Evolutionary conservation across 306 rosid genomes (phyloP).

Genomic region (Cicer arietinum): DNA sequence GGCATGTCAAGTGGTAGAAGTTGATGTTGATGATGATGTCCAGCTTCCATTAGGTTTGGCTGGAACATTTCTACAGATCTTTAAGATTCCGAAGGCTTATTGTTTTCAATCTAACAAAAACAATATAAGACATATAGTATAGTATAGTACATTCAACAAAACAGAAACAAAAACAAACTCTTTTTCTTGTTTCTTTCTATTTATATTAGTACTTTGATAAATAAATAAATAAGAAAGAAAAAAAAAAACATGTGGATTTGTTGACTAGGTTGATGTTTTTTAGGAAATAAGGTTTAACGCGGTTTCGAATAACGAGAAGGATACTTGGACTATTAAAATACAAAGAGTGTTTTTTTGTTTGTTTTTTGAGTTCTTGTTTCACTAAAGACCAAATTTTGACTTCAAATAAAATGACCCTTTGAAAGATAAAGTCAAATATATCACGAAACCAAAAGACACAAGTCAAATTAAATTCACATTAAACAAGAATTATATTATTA

Average conservation of each 20-base stretch:
- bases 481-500: background rate
- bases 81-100: slow-evolving; percentile 73
- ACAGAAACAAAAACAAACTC: background rate
- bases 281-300: slow-evolving; percentile 47
- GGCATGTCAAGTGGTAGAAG: slow-evolving; percentile 67
- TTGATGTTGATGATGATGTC: slow-evolving; percentile 48
- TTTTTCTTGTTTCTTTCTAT: background rate
- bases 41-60: slow-evolving; percentile 81
- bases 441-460: slow-evolving; percentile 13
- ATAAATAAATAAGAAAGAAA: no score
- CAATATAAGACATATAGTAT: slow-evolving; percentile 26
- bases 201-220: background rate
- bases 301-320: slow-evolving; percentile 64
- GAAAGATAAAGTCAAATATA: slow-evolving; percentile 34
- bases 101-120: slow-evolving; percentile 72
- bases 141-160: background rate
- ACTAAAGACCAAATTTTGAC: slow-evolving; percentile 40
- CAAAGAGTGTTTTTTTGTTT: background rate
- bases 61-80: slow-evolving; percentile 85
- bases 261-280: slow-evolving; percentile 41
- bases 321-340: slow-evolving; percentile 44
- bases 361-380: background rate
- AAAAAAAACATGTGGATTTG: slow-evolving; percentile 35
- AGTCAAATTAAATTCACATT: slow-evolving; percentile 39
- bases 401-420: background rate